Evolutionary conservation across 2,329 filamentous ascomycete species (phyloP), one percentile per base, ranked within the genome.

Genomic region (Alternaria sp.): DNA sequence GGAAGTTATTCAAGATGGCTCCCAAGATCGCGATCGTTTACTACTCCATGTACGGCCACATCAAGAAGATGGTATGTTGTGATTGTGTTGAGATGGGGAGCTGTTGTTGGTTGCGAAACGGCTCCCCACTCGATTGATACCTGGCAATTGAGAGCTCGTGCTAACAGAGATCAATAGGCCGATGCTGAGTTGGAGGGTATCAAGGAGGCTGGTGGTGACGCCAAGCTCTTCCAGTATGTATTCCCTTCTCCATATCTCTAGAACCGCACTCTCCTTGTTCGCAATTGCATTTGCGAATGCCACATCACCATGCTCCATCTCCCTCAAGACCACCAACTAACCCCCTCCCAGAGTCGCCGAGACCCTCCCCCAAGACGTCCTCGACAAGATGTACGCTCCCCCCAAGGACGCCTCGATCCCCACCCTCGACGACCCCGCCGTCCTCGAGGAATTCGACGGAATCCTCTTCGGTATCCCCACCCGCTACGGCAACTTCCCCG

Each of bases 391-490:
- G 94, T 82, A 96, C 84, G 96, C 96, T 28, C 92, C 94, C 5
- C 78, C 89, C 71, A 96, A 97, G 85, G 81, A 87, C 68, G 85
- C 88, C 69, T 85, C 88, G 77, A 84, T 96, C 79, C 87, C 76
- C 18, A 71, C 89, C 61, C 80, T 93, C 71, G 85, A 90, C 63
- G 83, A 86, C 73, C 85, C 87, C 54, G 79, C 86, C 12, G 84
- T 80, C 30, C 89, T 97, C 46, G 88, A 90, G 77, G 68, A 84
- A 57, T 98, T 96, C 84, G 94, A 98, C 77, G 96, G 85, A 71
- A 90, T 97, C 85, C 90, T 99, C 69, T 87, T 98, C 75, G 96
- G 96, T 71, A 96, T 98, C 80, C 96, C 96, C 64, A 99, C 96
- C 55, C 89, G 96, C 71, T 99, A 93, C 84, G 96, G 96, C 75